phyloP scores from a whole-genome alignment of 192 early-diverging fungal genomes.

The Podila horticola region DNA sequence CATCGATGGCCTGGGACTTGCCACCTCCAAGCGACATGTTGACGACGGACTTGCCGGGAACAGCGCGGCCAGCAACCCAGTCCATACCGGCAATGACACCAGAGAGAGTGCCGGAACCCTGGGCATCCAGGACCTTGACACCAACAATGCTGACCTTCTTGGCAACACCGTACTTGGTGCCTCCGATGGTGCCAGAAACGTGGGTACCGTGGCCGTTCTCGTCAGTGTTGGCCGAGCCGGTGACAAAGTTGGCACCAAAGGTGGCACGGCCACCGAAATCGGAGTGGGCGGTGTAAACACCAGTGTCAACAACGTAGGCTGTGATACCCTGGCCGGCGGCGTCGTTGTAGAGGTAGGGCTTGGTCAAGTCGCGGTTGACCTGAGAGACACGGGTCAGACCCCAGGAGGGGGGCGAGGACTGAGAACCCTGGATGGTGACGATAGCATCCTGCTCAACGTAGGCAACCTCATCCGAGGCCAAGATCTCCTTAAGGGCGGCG shows the following conservation, averaged over 20 bases:
- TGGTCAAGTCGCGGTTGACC: conserved; percentile 41
- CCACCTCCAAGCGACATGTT: conserved; percentile 61
- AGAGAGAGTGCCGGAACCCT: conserved; percentile 58
- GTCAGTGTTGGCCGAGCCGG: conserved; percentile 45
- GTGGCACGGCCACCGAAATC: conserved; percentile 63
- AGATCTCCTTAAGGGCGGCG: conserved; percentile 35
- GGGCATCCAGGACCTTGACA: conserved; percentile 64
- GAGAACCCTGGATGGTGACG: conserved; percentile 70
- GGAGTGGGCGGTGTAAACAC: conserved; percentile 52
- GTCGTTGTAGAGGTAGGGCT: conserved; percentile 64
- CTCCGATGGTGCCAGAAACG: conserved; percentile 73
- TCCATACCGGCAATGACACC: conserved; percentile 22
- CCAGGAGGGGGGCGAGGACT: conserved; percentile 83
- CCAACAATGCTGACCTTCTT: conserved; percentile 69
- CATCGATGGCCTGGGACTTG: conserved; percentile 55
- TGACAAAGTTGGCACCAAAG: conserved; percentile 30
- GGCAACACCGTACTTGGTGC: conserved; percentile 65
- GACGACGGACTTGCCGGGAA: background rate
- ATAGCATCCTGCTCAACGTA: conserved; percentile 87
- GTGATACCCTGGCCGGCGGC: conserved; percentile 68
- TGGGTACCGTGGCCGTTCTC: conserved; percentile 76
- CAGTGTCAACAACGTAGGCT: conserved; percentile 74
- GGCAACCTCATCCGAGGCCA: conserved; percentile 61
- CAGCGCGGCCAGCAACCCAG: conserved; percentile 37
- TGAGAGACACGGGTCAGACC: conserved; percentile 60